Percentiles rank a stretch among this genome's conserved stretches.
Evolutionary conservation across 352 stramenopile genomes (phyloP).

Genomic region (Globisporangium emineosum): DNA sequence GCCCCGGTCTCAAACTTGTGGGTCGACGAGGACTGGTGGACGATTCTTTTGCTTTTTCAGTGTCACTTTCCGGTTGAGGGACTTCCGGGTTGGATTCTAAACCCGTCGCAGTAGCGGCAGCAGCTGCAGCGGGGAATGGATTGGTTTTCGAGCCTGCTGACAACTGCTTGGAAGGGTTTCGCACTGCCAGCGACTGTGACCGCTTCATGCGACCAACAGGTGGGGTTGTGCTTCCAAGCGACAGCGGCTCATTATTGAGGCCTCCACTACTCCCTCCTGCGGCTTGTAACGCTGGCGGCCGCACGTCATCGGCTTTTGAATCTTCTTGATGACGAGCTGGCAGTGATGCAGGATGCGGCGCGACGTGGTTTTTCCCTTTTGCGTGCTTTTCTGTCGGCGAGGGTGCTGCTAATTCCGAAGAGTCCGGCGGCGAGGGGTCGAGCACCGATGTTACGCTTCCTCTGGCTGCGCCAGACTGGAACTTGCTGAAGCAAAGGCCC

Average conservation of each 20-base stretch:
- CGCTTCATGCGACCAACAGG: conserved; percentile 2
- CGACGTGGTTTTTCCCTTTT: conserved; percentile 18
- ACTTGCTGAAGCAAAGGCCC: conserved; percentile 16
- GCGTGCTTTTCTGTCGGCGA: neutral
- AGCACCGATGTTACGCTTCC: neutral
- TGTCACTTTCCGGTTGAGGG: neutral
- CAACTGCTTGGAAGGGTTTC: neutral
- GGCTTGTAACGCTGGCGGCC: neutral
- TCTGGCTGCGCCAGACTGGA: neutral
- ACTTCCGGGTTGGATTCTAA: neutral
- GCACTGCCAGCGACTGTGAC: conserved; percentile 9
- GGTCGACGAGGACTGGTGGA: conserved; percentile 2
- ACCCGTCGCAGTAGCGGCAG: neutral
- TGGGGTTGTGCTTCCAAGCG: neutral
- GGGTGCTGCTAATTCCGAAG: neutral
- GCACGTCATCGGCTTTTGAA: neutral
- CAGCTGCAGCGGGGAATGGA: neutral
- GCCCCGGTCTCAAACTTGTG: conserved; percentile 12
- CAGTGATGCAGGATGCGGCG: conserved; percentile 3
- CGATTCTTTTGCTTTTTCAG: neutral
- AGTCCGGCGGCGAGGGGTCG: neutral
- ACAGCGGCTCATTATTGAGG: neutral
- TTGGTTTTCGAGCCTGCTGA: neutral
- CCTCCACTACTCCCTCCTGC: neutral
- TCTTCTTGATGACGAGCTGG: neutral